Evolutionary conservation across 1,139 yeast genomes (phyloP), one percentile per base, ranked within the genome.

Genomic region (Yamadazyma aaseri): DNA sequence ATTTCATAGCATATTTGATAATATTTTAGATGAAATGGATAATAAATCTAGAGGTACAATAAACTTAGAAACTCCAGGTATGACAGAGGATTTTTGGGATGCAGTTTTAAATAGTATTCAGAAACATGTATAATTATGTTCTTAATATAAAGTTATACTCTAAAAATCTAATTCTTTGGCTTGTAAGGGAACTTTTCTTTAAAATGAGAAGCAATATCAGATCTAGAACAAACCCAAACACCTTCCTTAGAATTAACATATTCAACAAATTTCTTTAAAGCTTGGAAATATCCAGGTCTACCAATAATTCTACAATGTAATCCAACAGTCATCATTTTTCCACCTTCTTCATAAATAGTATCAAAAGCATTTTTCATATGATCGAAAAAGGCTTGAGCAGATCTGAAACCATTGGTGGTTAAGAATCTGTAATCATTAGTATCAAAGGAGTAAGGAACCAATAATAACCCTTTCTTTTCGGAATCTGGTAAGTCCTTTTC

Each of bases 151-250:
- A 7, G 7, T 7, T 18, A 18, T 18, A 18, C 10, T 18, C 21
- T 18, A 18, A 18, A 18, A 18, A 18, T 28, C 20, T 20, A 33
- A n/a, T 20, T 18, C 27, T 34, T 37, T 12, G 45, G 44, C 21
- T 39, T 30, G 32, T 44, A 45, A 10, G 63, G 63, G 30, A 39
- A 49, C 29, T 45, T 45, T 10, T 31, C 33, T 31, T 40, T 47
- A 45, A 58, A 59, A 29, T 54, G 60, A 16, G 42, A 36, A 11
- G 68, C 67, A 37, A 62, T 61, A 35, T 62, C 61, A 28, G 50
- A 48, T 43, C 68, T 54, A 6, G 63, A 58, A 28, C 62, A 52
- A n/a, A 62, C 56, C 65, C 66, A 61, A 18, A 58, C 67, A 28
- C 57, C 62, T 24, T 49, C 55, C 36, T 58, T 55, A 11, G 45